Base-by-base conservation (phyloP, 805 yeast species). In the Monosporozyma servazzii region DNA sequence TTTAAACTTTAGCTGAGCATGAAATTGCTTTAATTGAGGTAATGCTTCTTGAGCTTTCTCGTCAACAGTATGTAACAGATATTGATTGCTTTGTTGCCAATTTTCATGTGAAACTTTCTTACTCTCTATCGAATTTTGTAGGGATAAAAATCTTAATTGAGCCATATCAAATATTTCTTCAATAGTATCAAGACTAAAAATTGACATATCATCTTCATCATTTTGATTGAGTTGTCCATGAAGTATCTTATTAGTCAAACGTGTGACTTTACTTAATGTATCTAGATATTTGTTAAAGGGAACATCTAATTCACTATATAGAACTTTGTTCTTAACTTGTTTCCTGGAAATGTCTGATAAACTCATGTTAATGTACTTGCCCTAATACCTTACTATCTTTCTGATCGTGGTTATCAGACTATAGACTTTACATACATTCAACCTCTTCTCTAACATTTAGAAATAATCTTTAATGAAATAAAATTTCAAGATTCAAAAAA, bases 261-360 rank as follows among this genome's bases (percentile, higher is more conserved):
- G 51, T 3, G 60, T 55, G 3, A 57, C 56, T 45, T 57, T 60
- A 15, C 52, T 52, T 18, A 60, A 50, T 18, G 54, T 51, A 21
- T 62, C 66, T 15, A 60, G 15, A 45, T 65, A 65, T 31, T 54
- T 58, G 44, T 58, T 60, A 44, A 58, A 59, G 3, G 61, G 54
- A 15, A 54, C 42, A 48, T 65, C 68, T 6, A 55, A 54, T 42
- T 63, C 67, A 49, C 61, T 61, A 47, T 56, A 62, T 8, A 47
- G 52, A 1, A 63, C 66, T 47, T 62, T 63, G 13, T 51, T 56
- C 23, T 57, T 54, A 18, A 62, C 61, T 42, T 57, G 56, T 25
- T 53, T 58, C 5, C 50, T 52, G 10, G 18, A 13, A 21, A 31
- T 43, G 25, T 27, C 39, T 21, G 27, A 15, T 18, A 29, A 7